Evolutionary conservation across 1,284 basidiomycete species (phyloP).

Genomic region (Moesziomyces sp.): DNA sequence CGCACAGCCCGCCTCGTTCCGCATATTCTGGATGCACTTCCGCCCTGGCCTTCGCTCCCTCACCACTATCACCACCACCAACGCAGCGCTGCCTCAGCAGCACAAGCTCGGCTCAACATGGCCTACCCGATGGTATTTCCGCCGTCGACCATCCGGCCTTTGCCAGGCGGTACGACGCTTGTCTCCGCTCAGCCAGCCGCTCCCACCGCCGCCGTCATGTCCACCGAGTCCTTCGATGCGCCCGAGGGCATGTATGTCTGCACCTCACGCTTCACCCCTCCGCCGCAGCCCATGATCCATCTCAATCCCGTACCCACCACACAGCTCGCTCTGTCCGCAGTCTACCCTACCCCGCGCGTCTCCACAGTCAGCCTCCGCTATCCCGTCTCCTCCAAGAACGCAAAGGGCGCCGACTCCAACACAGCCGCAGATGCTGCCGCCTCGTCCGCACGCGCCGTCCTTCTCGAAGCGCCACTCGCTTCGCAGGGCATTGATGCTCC

Average conservation of each 20-base stretch:
- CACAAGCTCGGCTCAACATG: conserved; percentile 11
- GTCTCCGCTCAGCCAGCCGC: conserved; percentile 29
- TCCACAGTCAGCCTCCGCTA: conserved; percentile 41
- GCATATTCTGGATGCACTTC: too few relatives aligned
- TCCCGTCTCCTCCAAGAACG: conserved; percentile 18
- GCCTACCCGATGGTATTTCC: conserved; percentile 39
- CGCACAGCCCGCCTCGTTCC: too few relatives aligned
- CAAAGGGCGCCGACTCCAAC: conserved; percentile 23
- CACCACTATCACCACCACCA: not conserved
- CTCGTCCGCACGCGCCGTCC: conserved; percentile 17
- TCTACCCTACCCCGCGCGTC: conserved; percentile 44
- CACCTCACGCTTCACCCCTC: conserved; percentile 40
- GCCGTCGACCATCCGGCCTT: conserved; percentile 15
- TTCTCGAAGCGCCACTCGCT: conserved; percentile 48
- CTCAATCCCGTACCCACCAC: conserved; percentile 37
- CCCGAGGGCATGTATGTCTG: conserved; percentile 57
- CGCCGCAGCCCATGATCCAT: conserved; percentile 44
- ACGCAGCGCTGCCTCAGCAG: not conserved
- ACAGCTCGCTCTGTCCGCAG: conserved; percentile 24
- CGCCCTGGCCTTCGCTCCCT: too few relatives aligned
- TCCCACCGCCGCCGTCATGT: conserved; percentile 31
- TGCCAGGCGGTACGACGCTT: conserved; percentile 30
- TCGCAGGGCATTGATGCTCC: conserved; percentile 60
- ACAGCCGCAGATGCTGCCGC: conserved; percentile 3
- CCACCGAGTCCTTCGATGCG: conserved; percentile 48